Evolutionary conservation across 1,139 yeast species (phyloP).

Genomic region (Geotrichum siamense): DNA sequence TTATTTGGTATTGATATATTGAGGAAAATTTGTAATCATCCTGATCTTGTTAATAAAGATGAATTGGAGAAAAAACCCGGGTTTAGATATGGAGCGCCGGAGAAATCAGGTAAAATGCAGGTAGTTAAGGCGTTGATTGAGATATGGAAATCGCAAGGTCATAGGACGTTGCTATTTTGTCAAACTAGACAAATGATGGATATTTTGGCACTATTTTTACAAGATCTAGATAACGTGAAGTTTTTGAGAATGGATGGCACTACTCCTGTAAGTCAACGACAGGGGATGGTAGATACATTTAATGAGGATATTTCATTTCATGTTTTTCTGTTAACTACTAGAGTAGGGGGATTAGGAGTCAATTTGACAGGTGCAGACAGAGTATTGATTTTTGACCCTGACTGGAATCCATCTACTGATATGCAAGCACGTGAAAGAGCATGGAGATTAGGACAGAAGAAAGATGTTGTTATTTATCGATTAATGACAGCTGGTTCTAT

Average conservation of each 20-base stretch:
- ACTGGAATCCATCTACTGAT: slow-evolving; percentile 98
- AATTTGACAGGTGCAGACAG: slow-evolving; percentile 93
- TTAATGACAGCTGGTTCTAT: slow-evolving; percentile 92
- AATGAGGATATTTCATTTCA: slow-evolving; percentile 52
- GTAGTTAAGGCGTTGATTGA: slow-evolving; percentile 70
- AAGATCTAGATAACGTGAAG: slow-evolving; percentile 39
- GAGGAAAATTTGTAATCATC: slow-evolving; percentile 92
- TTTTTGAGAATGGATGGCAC: slow-evolving; percentile 92
- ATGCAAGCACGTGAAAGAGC: slow-evolving; percentile 95
- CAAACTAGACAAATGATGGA: slow-evolving; percentile 94
- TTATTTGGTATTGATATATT: slow-evolving; percentile 84
- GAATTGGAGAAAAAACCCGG: slow-evolving; percentile 38
- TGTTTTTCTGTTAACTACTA: slow-evolving; percentile 77
- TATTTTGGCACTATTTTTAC: slow-evolving; percentile 60
- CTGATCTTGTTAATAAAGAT: slow-evolving; percentile 69
- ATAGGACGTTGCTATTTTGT: slow-evolving; percentile 73
- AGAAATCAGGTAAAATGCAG: slow-evolving; percentile 82
- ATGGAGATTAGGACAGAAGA: slow-evolving; percentile 93
- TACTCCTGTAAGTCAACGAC: slow-evolving; percentile 72
- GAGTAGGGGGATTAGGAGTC: slow-evolving; percentile 94
- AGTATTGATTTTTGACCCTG: slow-evolving; percentile 92
- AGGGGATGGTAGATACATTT: slow-evolving; percentile 69
- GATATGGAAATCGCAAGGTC: slow-evolving; percentile 71
- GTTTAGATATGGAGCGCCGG: slow-evolving; percentile 56
- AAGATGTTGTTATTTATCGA: slow-evolving; percentile 87